These are phyloP conservation scores for Ehretia macrophylla DNA, from an alignment of 257 asterid species.

Conservation along the genomic window DNA sequence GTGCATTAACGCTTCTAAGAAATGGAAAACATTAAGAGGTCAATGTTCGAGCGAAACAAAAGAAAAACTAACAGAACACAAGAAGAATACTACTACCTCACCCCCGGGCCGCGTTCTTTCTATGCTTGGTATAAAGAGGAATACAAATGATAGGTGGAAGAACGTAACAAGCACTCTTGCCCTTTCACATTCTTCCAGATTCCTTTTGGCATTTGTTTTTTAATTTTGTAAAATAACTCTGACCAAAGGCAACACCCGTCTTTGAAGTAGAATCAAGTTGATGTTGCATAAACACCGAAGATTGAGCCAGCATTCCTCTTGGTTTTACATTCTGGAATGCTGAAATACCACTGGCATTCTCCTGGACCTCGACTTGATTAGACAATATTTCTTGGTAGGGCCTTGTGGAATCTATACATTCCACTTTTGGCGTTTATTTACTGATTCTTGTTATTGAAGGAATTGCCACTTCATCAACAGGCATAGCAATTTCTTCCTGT, in stretches of 20 bases:
- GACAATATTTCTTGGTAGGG: slow-evolving; percentile 17
- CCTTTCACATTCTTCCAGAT: no score
- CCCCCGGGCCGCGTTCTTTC: no score
- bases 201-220: no score
- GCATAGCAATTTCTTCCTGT: slow-evolving; percentile 43
- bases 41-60: no score
- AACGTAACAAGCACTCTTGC: no score
- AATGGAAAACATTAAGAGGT: no score
- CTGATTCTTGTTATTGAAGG: slow-evolving; percentile 17
- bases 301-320: slow-evolving; percentile 15
- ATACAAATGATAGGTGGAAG: no score
- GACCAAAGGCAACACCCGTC: slow-evolving; percentile 27
- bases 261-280: slow-evolving; percentile 33
- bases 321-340: slow-evolving; percentile 26
- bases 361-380: slow-evolving; percentile 14
- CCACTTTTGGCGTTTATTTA: slow-evolving; percentile 17
- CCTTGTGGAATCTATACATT: slow-evolving; percentile 12
- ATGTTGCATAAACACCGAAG: slow-evolving; percentile 18
- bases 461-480: slow-evolving; percentile 12
- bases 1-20: no score
- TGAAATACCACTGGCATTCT: slow-evolving; percentile 25
- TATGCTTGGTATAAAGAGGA: no score
- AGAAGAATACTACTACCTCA: no score
- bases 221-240: slow-evolving; percentile 27
- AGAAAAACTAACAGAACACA: no score